Evolutionary conservation across 2,329 filamentous ascomycete species (phyloP), one percentile per base, ranked within the genome.

Genomic region (Trichoderma afroharzianum): DNA sequence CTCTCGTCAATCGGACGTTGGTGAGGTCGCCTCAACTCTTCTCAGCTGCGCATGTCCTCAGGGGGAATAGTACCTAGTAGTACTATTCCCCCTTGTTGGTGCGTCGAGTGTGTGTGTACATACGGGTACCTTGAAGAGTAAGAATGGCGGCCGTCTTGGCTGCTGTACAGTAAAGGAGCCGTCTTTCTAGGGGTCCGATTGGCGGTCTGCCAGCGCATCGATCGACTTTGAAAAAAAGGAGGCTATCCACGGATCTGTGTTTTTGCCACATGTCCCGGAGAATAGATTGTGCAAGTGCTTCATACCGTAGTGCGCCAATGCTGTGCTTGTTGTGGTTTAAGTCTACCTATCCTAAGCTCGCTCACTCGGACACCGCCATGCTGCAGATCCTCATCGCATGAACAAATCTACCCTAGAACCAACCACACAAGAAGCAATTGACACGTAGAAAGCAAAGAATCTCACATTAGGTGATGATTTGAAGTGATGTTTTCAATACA

Each of bases 191-290:
- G 55, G 55, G 32, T 24, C 66, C 36, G 28, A 69, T 36, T 61
- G 66, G 66, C 66, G 66, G 66, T 69, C 66, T 26, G 66, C 39
- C 66, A 69, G 5, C 55, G 33, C 55, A 69, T 26, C 43, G 57
- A 68, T 68, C 66, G 36, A 28, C 39, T n/a, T 18, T n/a, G n/a
- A n/a, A 3, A 24, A 43, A 21, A 21, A n/a, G 53, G 63, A 67
- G 47, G 30, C 7, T 33, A 61, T 43, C 39, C 39, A n/a, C 7
- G 3, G 39, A 43, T 50, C 43, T 57, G 30, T 6, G 15, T 24
- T 55, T 55, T 67, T 67, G 50, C 63, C 63, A 58, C 50, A 24
- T 28, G 15, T 4, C 24, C 11, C 32, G 50, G 63, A 58, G 64
- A 36, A 30, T n/a, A 21, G 15, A 67, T 39, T 57, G 11, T 62